These are phyloP conservation scores for Nosema granulosis DNA, from an alignment of 371 early-diverging fungal species.

Conservation along the genomic window DNA sequence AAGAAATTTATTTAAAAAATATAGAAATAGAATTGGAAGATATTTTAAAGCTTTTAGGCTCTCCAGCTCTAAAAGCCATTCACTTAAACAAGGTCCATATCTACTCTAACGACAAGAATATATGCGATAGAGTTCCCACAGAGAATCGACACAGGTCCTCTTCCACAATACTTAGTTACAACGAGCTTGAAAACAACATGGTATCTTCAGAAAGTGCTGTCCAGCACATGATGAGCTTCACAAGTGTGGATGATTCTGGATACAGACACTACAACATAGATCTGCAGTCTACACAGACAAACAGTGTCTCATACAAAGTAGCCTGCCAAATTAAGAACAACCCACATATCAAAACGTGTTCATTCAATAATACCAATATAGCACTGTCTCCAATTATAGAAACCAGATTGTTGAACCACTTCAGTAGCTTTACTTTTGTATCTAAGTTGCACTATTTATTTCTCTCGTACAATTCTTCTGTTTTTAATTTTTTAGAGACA, in stretches of 20 bases:
- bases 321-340: background rate
- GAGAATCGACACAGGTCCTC: too few species aligned
- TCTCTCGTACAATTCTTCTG: background rate
- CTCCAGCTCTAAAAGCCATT: background rate
- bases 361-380: background rate
- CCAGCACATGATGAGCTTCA: background rate
- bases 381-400: background rate
- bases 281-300: background rate
- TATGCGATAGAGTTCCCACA: too few species aligned
- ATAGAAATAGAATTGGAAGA: background rate
- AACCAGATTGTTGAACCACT: background rate
- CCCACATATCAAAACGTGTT: background rate
- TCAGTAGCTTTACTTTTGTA: background rate
- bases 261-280: background rate
- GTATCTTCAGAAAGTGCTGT: background rate
- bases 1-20: background rate
- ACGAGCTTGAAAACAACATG: background rate
- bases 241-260: background rate
- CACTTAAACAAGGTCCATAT: background rate
- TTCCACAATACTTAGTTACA: too few species aligned
- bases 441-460: background rate
- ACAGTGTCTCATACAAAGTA: background rate
- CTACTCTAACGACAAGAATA: background rate
- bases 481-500: slow-evolving; percentile 16
- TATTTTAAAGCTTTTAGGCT: background rate